These are phyloP conservation scores for Septoria petroselini DNA, from an alignment of 2,329 filamentous ascomycete species.

Conservation along the genomic window DNA sequence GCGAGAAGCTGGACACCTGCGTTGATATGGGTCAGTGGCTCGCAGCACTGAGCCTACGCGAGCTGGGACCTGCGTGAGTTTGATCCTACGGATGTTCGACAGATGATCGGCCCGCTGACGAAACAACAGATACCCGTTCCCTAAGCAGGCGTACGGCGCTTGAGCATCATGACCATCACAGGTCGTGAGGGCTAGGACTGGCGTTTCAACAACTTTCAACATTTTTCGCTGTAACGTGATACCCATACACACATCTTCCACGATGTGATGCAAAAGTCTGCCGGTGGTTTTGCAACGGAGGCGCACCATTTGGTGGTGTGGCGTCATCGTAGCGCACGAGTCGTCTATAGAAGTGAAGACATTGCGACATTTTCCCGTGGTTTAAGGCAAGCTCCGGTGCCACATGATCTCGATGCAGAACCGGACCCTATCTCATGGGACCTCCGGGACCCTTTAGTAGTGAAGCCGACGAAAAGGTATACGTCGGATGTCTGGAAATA, in stretches of 20 bases:
- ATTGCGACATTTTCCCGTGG: slow-evolving; percentile 1
- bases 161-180: slow-evolving; percentile 15
- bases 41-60: slow-evolving; percentile 87
- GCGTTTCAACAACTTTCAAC: slow-evolving; percentile 38
- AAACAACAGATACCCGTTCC: slow-evolving; percentile 37
- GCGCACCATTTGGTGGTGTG: not conserved
- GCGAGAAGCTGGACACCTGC: slow-evolving; percentile 71
- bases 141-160: slow-evolving; percentile 39
- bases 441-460: too few relatives aligned
- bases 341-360: slow-evolving; percentile 9
- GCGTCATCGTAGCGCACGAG: slow-evolving; percentile 1
- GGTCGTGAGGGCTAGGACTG: slow-evolving; percentile 5
- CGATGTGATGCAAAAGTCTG: slow-evolving; percentile 28
- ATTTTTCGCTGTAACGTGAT: slow-evolving; percentile 29
- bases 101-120: slow-evolving; percentile 14
- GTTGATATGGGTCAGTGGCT: slow-evolving; percentile 97
- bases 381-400: not conserved
- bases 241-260: slow-evolving; percentile 33
- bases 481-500: not conserved
- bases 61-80: slow-evolving; percentile 91
- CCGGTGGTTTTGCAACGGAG: slow-evolving; percentile 4
- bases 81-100: slow-evolving; percentile 4
- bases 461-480: not conserved
- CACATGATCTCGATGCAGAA: not conserved
- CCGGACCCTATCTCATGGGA: not conserved